Conservation (phyloP, 331 rosid species). For the Erythrophleum ivorense region DNA sequence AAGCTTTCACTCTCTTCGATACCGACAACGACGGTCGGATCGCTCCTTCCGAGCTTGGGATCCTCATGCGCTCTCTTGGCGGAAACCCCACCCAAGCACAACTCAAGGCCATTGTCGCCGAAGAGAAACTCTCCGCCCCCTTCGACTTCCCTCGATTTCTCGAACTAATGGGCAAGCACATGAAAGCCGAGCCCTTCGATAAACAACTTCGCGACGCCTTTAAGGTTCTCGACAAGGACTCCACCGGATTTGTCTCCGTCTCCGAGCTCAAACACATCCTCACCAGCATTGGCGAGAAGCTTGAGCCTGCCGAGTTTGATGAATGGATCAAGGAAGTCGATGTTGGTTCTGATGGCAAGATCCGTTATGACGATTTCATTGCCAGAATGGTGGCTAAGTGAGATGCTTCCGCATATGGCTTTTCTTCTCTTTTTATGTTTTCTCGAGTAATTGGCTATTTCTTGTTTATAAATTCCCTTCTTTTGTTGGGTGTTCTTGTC, state of each 20-base stretch:
- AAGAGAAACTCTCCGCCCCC: conserved; percentile 65
- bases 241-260: conserved; percentile 62
- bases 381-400: conserved; percentile 82
- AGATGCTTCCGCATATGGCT: conserved; percentile 35
- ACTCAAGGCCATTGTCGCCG: conserved; percentile 66
- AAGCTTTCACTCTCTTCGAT: conserved; percentile 76
- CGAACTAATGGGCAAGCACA: conserved; percentile 73
- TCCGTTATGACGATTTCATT: conserved; percentile 76
- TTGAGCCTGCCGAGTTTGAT: conserved; percentile 78
- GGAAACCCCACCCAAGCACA: conserved; percentile 86
- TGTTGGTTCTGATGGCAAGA: conserved; percentile 71
- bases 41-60: conserved; percentile 75
- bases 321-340: conserved; percentile 88
- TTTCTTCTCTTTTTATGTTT: conserved; percentile 35
- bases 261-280: conserved; percentile 79
- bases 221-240: conserved; percentile 79
- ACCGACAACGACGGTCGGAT: conserved; percentile 71
- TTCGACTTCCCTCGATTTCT: conserved; percentile 72
- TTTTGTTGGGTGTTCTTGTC: conserved; percentile 37
- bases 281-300: conserved; percentile 83
- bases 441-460: conserved; percentile 39
- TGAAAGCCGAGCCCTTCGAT: conserved; percentile 86
- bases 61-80: conserved; percentile 77
- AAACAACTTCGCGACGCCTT: conserved; percentile 81
- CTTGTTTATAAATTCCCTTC: not conserved